Evolutionary conservation across 352 stramenopile genomes (phyloP).

Genomic region (Phytophthora boehmeriae): DNA sequence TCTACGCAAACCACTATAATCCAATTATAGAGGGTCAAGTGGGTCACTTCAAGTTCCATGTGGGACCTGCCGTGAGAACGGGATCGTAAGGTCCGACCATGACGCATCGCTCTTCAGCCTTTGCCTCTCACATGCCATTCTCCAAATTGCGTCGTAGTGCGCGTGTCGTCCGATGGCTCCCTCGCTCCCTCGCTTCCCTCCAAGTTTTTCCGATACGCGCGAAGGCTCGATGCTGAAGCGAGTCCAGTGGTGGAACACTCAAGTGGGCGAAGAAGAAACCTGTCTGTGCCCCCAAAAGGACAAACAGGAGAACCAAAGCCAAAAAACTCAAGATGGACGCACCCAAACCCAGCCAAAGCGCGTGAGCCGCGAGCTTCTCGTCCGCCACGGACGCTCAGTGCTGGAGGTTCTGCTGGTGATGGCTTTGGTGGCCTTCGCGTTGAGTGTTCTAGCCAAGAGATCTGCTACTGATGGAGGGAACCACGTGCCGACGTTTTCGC

Average conservation of each 20-base stretch:
- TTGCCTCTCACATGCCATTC: constrained; percentile 21
- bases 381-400: constrained; percentile 3
- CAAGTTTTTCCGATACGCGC: constrained; percentile 14
- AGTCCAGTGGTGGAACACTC: constrained; percentile 22
- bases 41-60: constrained; percentile 12
- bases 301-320: not conserved
- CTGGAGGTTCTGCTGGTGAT: constrained; percentile 33
- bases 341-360: not conserved
- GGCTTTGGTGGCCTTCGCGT: constrained; percentile 15
- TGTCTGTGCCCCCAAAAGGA: constrained; percentile 22
- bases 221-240: constrained; percentile 13
- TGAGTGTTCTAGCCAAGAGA: constrained; percentile 27
- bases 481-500: constrained; percentile 21
- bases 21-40: too few species aligned
- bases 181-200: constrained; percentile 18
- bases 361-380: constrained; percentile 5
- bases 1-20: too few species aligned
- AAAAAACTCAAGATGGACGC: constrained; percentile 5
- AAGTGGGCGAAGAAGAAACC: constrained; percentile 20
- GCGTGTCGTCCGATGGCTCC: constrained; percentile 28
- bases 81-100: constrained; percentile 10
- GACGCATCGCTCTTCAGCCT: not conserved
- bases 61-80: constrained; percentile 30
- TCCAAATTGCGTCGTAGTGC: constrained; percentile 18
- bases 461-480: constrained; percentile 10